These are phyloP conservation scores for Aspergillus floridensis DNA, from an alignment of 2,329 filamentous ascomycete species.

Conservation along the genomic window DNA sequence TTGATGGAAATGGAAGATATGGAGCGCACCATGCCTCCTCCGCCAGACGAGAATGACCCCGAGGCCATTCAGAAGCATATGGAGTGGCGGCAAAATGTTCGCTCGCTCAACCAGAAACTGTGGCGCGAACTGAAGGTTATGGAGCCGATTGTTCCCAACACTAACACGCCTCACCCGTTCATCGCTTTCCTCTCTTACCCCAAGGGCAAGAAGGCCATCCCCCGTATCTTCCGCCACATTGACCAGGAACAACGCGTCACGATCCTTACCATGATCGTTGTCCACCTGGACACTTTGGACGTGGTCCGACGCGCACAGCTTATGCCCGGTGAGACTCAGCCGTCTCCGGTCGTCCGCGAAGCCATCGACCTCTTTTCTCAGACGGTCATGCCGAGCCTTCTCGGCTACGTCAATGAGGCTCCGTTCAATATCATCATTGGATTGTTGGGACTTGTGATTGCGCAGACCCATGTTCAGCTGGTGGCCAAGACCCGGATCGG, in stretches of 20 bases:
- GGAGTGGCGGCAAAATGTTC: constrained; percentile 72
- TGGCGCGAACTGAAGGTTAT: constrained; percentile 90
- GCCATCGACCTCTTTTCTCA: constrained; percentile 88
- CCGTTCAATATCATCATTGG: constrained; percentile 88
- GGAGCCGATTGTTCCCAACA: constrained; percentile 76
- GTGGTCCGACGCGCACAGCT: constrained; percentile 81
- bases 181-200: constrained; percentile 91
- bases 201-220: constrained; percentile 95
- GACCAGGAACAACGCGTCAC: constrained; percentile 87
- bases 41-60: constrained; percentile 62
- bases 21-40: constrained; percentile 74
- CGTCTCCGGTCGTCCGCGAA: constrained; percentile 77
- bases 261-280: constrained; percentile 90
- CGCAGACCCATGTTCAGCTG: constrained; percentile 76
- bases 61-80: constrained; percentile 71
- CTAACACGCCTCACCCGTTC: constrained; percentile 76
- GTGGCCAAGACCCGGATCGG: constrained; percentile 85
- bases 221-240: constrained; percentile 90
- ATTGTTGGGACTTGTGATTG: constrained; percentile 78
- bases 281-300: constrained; percentile 88
- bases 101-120: constrained; percentile 71
- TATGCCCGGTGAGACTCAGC: constrained; percentile 66
- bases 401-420: constrained; percentile 87
- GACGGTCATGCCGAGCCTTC: constrained; percentile 83
- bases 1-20: constrained; percentile 95